Conservation (phyloP, 2,329 filamentous ascomycete species). For the Xylaria digitata region DNA sequence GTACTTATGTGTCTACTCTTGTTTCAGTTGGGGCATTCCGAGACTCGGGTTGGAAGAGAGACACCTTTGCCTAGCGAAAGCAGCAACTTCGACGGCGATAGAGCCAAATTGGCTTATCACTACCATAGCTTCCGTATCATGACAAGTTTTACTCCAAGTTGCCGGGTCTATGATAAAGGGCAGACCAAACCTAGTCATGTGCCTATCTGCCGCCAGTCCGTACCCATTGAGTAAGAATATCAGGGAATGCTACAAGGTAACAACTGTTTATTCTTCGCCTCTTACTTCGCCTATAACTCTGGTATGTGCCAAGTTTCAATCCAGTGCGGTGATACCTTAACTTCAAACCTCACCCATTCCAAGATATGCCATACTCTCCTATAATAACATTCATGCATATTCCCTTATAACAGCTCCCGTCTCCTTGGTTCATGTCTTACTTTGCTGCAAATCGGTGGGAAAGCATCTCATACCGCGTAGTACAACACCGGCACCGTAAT, state of each 20-base stretch:
- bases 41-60: conserved; percentile 4
- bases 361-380: neutral
- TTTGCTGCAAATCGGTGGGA: conserved; percentile 19
- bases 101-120: neutral
- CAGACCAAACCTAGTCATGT: neutral
- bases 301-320: neutral
- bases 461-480: conserved; percentile 6
- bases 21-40: neutral
- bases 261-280: neutral
- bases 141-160: neutral
- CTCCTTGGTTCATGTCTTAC: conserved; percentile 22
- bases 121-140: neutral
- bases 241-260: neutral
- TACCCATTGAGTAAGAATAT: neutral
- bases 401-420: neutral
- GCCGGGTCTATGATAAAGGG: neutral
- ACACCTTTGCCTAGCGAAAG: conserved; percentile 12
- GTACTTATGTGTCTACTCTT: neutral
- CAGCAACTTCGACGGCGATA: neutral
- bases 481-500: conserved; percentile 18
- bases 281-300: conserved; percentile 5
- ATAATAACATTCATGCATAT: neutral
- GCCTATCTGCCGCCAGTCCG: neutral
- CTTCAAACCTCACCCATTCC: neutral
- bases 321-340: neutral